These are phyloP conservation scores for Penicillium brasilianum DNA, from an alignment of 2,329 filamentous ascomycete genomes.

Conservation along the genomic window DNA sequence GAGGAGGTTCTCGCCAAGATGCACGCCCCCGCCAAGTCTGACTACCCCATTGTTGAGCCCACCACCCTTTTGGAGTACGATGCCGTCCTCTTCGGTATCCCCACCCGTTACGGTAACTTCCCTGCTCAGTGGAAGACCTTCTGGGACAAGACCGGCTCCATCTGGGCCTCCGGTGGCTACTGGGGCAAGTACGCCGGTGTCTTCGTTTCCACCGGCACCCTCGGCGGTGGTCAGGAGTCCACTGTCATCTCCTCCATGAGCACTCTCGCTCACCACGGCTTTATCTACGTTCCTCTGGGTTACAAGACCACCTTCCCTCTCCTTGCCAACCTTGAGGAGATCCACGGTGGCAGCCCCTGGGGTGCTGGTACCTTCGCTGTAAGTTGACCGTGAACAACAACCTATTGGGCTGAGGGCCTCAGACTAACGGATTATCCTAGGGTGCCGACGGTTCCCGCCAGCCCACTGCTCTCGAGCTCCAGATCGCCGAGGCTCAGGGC, in stretches of 20 bases:
- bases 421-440: constrained; percentile 38
- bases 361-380: constrained; percentile 89
- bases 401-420: constrained; percentile 7
- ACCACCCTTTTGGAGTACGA: constrained; percentile 75
- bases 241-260: constrained; percentile 81
- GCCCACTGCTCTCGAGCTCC: constrained; percentile 75
- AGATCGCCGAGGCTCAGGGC: constrained; percentile 82
- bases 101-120: constrained; percentile 96
- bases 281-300: constrained; percentile 94
- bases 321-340: constrained; percentile 73
- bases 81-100: constrained; percentile 89
- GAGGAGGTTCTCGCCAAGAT: constrained; percentile 86
- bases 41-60: constrained; percentile 68
- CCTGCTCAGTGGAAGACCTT: constrained; percentile 87
- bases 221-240: constrained; percentile 90
- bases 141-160: constrained; percentile 86
- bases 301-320: constrained; percentile 79
- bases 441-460: constrained; percentile 79
- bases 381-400: constrained; percentile 35
- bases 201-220: constrained; percentile 84
- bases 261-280: constrained; percentile 89
- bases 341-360: constrained; percentile 88
- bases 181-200: constrained; percentile 88
- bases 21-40: constrained; percentile 79
- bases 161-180: constrained; percentile 79